phyloP scores from a whole-genome alignment of 1,284 basidiomycete genomes.

The Leccinum variabile region DNA sequence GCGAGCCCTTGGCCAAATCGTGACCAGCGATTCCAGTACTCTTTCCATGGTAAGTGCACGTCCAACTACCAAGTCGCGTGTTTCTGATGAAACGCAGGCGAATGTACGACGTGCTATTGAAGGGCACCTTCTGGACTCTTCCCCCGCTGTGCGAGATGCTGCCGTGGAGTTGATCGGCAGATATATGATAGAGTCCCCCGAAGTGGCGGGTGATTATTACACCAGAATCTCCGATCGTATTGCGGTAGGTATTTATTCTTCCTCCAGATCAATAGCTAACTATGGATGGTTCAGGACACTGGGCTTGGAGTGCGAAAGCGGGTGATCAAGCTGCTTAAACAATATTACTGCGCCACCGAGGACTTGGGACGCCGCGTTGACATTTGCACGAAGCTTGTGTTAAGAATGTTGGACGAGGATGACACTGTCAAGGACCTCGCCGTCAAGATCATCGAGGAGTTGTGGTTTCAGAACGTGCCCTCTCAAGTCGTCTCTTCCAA shows the following conservation, averaged over 20 bases:
- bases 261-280: background rate
- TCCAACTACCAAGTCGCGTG: background rate
- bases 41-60: constrained; percentile 60
- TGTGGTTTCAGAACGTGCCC: constrained; percentile 71
- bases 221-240: constrained; percentile 84
- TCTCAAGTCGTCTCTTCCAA: constrained; percentile 38
- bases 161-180: constrained; percentile 95
- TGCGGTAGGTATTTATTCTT: constrained; percentile 53
- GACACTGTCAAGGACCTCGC: constrained; percentile 91
- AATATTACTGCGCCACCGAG: constrained; percentile 70
- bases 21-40: constrained; percentile 84
- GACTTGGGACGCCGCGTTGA: constrained; percentile 68
- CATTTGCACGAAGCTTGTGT: constrained; percentile 81
- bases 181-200: constrained; percentile 86
- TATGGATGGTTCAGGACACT: constrained; percentile 63
- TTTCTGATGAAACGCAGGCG: constrained; percentile 42
- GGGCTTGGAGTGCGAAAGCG: constrained; percentile 92
- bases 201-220: constrained; percentile 85
- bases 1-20: constrained; percentile 80
- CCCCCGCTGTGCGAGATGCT: constrained; percentile 91
- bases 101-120: constrained; percentile 84
- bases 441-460: constrained; percentile 81
- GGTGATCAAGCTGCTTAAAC: constrained; percentile 89
- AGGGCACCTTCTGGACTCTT: constrained; percentile 84
- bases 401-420: constrained; percentile 89